These are phyloP conservation scores for Hypoxylon sp. DNA, from an alignment of 2,329 filamentous ascomycete genomes.

Conservation along the genomic window DNA sequence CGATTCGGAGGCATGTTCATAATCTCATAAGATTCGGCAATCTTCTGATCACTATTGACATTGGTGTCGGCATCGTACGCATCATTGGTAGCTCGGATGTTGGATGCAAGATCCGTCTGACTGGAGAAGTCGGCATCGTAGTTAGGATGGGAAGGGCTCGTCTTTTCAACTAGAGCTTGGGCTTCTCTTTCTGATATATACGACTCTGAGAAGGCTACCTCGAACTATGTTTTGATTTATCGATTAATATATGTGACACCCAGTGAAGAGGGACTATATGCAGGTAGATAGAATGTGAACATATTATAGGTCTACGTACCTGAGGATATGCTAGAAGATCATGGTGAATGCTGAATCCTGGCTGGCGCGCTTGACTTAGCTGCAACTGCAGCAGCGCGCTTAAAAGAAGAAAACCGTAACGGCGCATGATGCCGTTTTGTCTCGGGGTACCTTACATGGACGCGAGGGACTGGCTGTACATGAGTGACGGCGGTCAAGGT, in stretches of 20 bases:
- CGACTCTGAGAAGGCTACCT: constrained; percentile 80
- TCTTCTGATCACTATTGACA: constrained; percentile 53
- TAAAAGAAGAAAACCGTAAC: constrained; percentile 60
- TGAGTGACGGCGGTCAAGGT: not conserved
- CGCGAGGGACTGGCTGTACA: constrained; percentile 10
- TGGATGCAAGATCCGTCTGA: constrained; percentile 49
- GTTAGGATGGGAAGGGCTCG: constrained; percentile 56
- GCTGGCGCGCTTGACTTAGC: constrained; percentile 63
- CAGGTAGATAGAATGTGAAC: not conserved
- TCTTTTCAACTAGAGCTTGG: constrained; percentile 68
- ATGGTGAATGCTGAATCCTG: constrained; percentile 85
- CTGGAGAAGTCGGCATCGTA: constrained; percentile 53
- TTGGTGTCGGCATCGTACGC: constrained; percentile 44
- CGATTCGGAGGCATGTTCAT: constrained; percentile 77
- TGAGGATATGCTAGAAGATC: constrained; percentile 90
- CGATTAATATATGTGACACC: not conserved
- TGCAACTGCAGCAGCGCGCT: constrained; percentile 59
- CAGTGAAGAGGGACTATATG: not conserved
- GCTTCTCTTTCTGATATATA: constrained; percentile 80
- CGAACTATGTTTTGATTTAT: constrained; percentile 69
- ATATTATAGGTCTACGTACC: constrained; percentile 62
- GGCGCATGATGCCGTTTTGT: constrained; percentile 64
- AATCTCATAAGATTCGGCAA: constrained; percentile 73
- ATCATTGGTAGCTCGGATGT: constrained; percentile 47
- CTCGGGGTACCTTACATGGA: constrained; percentile 54